Evolutionary conservation across 768 basidiomycete genomes (phyloP), one percentile per base, ranked within the genome.

Genomic region (Dioszegia hungarica): DNA sequence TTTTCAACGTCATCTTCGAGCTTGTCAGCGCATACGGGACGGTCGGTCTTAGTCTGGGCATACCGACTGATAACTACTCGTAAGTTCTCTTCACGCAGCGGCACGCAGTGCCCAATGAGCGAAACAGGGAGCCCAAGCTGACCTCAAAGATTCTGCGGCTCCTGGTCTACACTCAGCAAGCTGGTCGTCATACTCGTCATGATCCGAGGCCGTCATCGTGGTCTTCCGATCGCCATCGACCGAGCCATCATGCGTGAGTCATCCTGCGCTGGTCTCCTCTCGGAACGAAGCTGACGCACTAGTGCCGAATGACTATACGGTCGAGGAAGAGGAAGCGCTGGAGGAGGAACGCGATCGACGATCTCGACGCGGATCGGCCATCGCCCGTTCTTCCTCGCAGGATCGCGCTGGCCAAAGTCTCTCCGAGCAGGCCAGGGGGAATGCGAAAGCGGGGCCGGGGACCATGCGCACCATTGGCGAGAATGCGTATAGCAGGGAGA

Each of bases 171-270:
- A 0, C 76, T 95, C 5, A 90, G 90, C 0, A 98, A 97, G 75
- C 81, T 98, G 31, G 84, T 98, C 55, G 64, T 97, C 24, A 86
- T 85, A 68, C 74, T 82, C 11, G 90, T 97, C 64, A 98, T 98
- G 90, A 81, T 99, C 59, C 87, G 95, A 54, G 91, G 92, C 9
- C 83, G 91, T 10, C 92, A 95, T 74, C 86, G 92, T 47, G 89
- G 89, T 20, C 48, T 76, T 15, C 74, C 74, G 12, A 66, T 70
- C 8, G 73, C 74, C 47, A 73, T 75, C 38, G 73, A 75, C 45
- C 71, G 73, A 31, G 74, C 74, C 19, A 70, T 75, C 40, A 75
- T 75, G 74, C 47, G 68, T 70, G 34, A 59, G 68, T 66, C 22
- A 2, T 22, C 12, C 2, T 33, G 3, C 2, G 24, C 29, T 12